Evolutionary conservation across 1,284 basidiomycete species (phyloP), one percentile per base, ranked within the genome.

Genomic region (Leccinum subspadiceum): DNA sequence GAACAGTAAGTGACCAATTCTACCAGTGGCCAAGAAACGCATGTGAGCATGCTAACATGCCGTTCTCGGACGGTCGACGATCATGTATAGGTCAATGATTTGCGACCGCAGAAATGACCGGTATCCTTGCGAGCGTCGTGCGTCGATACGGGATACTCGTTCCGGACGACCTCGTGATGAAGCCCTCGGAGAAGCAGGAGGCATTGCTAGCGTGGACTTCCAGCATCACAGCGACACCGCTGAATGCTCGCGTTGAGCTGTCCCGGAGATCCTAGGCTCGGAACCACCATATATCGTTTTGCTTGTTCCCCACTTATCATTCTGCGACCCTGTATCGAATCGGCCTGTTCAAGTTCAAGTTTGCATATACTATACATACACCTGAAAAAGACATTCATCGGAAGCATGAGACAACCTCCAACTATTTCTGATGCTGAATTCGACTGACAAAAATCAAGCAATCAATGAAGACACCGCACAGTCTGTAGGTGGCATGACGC

Each of bases 281-380:
- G 20, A 7, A 29, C 1, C 4, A 37, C 33, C 6, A 2, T 49
- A 22, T 24, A 17, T 41, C 20, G 13, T n/a, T 53, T 29, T 8
- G 8, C 22, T 31, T 9, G 24, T 55, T 17, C 7, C 31, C 10
- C 33, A 7, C 22, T 20, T 10, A 17, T 46, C 1, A 22, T 22
- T 35, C 5, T 26, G 22, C 17, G 31, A 9, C 5, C 2, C 8
- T 35, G 10, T 56, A 22, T 46, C 17, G 12, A 24, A 49, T 17
- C 12, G 10, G 4, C n/a, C 22, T 35, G 93, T 22, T 92, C 92
- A 12, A 87, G 20, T 37, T 26, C 22, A 33, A 54, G 7, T 15
- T 12, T 35, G 29, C 5, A 17, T 17, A 9, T 57, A 84, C 53
- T 8, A 17, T 5, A 26, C 33, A n/a, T 17, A 24, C 26, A 10